Conservation (phyloP, 164 flowering plant genomes). For the Vitis labrusca region DNA sequence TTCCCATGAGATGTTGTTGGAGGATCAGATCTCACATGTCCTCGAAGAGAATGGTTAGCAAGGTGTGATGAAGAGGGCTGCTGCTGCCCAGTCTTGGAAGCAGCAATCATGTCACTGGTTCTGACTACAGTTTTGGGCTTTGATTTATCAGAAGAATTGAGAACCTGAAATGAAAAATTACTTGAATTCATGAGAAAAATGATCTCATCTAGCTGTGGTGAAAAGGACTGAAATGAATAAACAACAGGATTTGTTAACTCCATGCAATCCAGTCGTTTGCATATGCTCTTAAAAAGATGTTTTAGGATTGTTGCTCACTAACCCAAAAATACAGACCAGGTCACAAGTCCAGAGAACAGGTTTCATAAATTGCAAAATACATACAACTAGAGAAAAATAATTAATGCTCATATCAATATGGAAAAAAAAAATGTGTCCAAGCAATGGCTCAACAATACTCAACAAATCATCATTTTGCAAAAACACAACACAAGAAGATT, state of each 20-base stretch:
- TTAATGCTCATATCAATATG: too few relatives aligned
- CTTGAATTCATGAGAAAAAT: neutral
- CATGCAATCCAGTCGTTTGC: too few relatives aligned
- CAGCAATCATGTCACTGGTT: slow-evolving; percentile 38
- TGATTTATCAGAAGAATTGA: slow-evolving; percentile 63
- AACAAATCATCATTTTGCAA: neutral
- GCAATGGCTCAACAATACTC: neutral
- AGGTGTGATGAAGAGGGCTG: slow-evolving; percentile 38
- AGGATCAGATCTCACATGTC: slow-evolving; percentile 46
- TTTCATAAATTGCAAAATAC: too few relatives aligned
- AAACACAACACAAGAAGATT: neutral
- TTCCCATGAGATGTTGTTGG: slow-evolving; percentile 67
- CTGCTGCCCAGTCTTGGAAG: slow-evolving; percentile 51
- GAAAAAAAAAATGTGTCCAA: too few relatives aligned
- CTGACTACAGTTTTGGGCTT: slow-evolving; percentile 56
- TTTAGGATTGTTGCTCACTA: too few relatives aligned
- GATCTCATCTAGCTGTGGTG: neutral
- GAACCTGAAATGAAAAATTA: slow-evolving; percentile 39
- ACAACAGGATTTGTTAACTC: too few relatives aligned
- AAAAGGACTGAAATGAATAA: neutral
- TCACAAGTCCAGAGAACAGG: too few relatives aligned
- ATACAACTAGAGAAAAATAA: too few relatives aligned
- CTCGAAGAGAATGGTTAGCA: slow-evolving; percentile 47
- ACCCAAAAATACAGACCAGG: too few relatives aligned
- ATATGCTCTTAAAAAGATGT: too few relatives aligned